phyloP scores from a whole-genome alignment of 768 basidiomycete genomes.

The Leccinum uliginosum region DNA sequence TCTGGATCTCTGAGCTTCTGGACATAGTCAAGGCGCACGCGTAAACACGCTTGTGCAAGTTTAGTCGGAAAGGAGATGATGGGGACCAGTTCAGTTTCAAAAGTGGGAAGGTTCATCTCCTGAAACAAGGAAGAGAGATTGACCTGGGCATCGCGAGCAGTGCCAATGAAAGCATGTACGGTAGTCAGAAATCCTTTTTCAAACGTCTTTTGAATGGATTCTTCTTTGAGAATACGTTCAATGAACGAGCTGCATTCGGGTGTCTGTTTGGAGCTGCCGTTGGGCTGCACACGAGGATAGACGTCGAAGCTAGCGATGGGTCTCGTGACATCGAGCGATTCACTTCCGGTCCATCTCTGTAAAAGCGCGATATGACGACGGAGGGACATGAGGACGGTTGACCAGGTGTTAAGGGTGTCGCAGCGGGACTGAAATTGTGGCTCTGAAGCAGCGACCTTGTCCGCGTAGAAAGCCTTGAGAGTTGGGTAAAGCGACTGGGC shows the following conservation, averaged over 20 bases:
- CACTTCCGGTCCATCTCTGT: conserved; percentile 91
- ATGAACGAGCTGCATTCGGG: conserved; percentile 82
- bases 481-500: conserved; percentile 86
- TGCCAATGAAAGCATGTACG: conserved; percentile 80
- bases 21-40: conserved; percentile 85
- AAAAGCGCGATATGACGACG: conserved; percentile 75
- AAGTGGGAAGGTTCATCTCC: conserved; percentile 88
- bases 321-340: conserved; percentile 82
- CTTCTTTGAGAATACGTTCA: conserved; percentile 91
- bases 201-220: conserved; percentile 92
- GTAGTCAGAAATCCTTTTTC: conserved; percentile 86
- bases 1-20: conserved; percentile 86
- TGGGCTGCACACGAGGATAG: conserved; percentile 27
- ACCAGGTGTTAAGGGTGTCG: conserved; percentile 91
- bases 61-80: conserved; percentile 96
- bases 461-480: conserved; percentile 71
- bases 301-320: conserved; percentile 65
- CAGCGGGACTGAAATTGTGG: conserved; percentile 72
- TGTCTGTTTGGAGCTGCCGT: conserved; percentile 39
- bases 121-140: conserved; percentile 70
- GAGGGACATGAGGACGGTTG: conserved; percentile 81
- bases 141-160: conserved; percentile 84
- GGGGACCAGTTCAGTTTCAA: conserved; percentile 83
- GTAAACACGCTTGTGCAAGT: conserved; percentile 87
- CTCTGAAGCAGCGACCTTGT: conserved; percentile 69